A percentile compares a stretch with the other conserved stretches of the same genome.
These are phyloP conservation scores for Cyclotella cryptica DNA, from an alignment of 108 stramenopile species.

Conservation along the genomic window DNA sequence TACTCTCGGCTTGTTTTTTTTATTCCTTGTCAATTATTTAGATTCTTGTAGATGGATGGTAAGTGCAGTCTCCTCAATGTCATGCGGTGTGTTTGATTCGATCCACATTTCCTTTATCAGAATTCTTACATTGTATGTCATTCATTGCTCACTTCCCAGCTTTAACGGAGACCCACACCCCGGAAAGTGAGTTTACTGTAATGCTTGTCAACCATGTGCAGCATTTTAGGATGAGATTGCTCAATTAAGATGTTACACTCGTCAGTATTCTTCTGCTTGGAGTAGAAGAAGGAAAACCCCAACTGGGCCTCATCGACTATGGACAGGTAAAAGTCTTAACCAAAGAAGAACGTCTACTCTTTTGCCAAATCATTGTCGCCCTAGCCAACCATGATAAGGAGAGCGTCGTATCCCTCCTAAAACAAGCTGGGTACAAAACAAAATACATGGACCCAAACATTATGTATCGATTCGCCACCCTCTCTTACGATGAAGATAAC, in stretches of 20 bases:
- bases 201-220: background rate
- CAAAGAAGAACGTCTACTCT: constrained; percentile 68
- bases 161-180: constrained; percentile 85
- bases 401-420: constrained; percentile 59
- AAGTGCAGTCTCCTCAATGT: background rate
- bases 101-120: background rate
- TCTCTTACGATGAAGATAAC: constrained; percentile 76
- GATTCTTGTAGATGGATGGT: constrained; percentile 68
- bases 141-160: background rate
- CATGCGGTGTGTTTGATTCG: background rate
- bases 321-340: constrained; percentile 81
- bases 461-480: constrained; percentile 77
- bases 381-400: constrained; percentile 74
- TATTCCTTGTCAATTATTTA: background rate
- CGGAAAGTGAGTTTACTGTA: constrained; percentile 35
- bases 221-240: background rate
- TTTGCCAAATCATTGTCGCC: constrained; percentile 77
- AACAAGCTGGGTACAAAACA: constrained; percentile 74
- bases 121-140: background rate
- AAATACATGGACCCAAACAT: constrained; percentile 72
- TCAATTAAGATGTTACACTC: background rate
- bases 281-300: constrained; percentile 66
- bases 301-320: constrained; percentile 87
- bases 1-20: background rate
- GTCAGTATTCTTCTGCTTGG: constrained; percentile 73